Base-by-base conservation (phyloP, 2,329 filamentous ascomycete species). In the Penicillium capsulatum region DNA sequence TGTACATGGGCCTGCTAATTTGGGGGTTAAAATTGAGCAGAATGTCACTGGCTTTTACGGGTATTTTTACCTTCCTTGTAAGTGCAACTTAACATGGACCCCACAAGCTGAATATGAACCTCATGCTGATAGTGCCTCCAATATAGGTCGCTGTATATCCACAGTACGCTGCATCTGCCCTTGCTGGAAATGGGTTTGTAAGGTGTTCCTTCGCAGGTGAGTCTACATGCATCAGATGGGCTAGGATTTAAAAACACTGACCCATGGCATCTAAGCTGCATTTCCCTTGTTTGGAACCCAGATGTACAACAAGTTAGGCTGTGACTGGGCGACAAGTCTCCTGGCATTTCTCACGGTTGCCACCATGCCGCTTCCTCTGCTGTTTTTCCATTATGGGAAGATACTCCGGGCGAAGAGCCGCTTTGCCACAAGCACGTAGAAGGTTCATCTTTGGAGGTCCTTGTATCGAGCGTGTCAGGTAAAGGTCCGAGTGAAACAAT, bases 31-130 rank as follows among this genome's bases (percentile, higher is more conserved):
- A n/a, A 45, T 48, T 54, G 53, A 85, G 83, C 36, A 81, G 77
- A 38, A 74, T 92, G 41, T 74, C 90, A 42, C 22, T 24, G 11
- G 78, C 83, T 17, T 94, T 86, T 64, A 81, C 78, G 40, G 85
- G 86, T 40, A 79, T 91, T 47, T 94, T 92, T 63, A 90, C 86
- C 4, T 94, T 91, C 67, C 70, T 91, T n/a, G n/a, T n/a, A n/a
- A n/a, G n/a, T n/a, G n/a, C n/a, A n/a, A n/a, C n/a, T n/a, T n/a
- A n/a, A n/a, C n/a, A n/a, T n/a, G n/a, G n/a, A n/a, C n/a, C n/a
- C n/a, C n/a, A n/a, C n/a, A n/a, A n/a, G n/a, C n/a, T n/a, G n/a
- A n/a, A n/a, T n/a, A n/a, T n/a, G n/a, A n/a, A n/a, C n/a, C n/a
- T n/a, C n/a, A n/a, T n/a, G n/a, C n/a, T n/a, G n/a, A n/a, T n/a